Evolutionary conservation across 495 filamentous ascomycete species (phyloP), one percentile per base, ranked within the genome.

Genomic region (Neurospora tetrasperma): DNA sequence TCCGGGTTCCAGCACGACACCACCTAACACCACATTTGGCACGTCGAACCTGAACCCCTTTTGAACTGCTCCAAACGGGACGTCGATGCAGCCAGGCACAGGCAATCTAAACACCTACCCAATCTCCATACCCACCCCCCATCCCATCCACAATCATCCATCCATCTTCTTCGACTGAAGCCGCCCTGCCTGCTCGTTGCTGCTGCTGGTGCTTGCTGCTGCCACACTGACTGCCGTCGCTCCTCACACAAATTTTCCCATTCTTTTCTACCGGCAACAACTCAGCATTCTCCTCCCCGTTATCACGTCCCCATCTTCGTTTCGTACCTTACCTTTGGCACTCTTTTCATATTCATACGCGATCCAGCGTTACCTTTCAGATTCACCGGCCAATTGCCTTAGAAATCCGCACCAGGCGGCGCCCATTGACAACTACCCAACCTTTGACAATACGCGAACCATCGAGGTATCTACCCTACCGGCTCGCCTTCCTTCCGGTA

Each of bases 291-390:
- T 71, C 72, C 69, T 68, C 72, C 48, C 39, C 70, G 72, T 74
- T 70, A 42, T 72, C 73, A 74, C 72, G 72, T 54, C 35, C 1
- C 35, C 35, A 4, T 62, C 75, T 79, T 71, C 77, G 76, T 80
- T 78, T 79, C 74, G 73, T 80, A 76, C 76, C 73, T 77, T 75
- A 35, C 43, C 70, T 80, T 74, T 73, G 74, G 75, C 78, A 75
- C 77, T 79, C 77, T 74, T 79, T 79, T 77, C 75, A 74, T 77
- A 81, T 80, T 77, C 42, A 66, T 80, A 80, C 78, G 77, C 79
- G 77, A 73, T 76, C 76, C 74, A 79, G 77, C 77, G 75, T 79
- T 78, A 78, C 73, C 71, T 73, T 76, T 75, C 75, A 75, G 71
- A 71, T 31, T 73, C 75, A 73, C 72, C 44, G 71, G 69, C 70